A percentile compares a stretch with the other conserved stretches of the same genome.
Evolutionary conservation across 225 moss, liverwort and hornwort species (phyloP).

Genomic region (Physcomitrium patens): DNA sequence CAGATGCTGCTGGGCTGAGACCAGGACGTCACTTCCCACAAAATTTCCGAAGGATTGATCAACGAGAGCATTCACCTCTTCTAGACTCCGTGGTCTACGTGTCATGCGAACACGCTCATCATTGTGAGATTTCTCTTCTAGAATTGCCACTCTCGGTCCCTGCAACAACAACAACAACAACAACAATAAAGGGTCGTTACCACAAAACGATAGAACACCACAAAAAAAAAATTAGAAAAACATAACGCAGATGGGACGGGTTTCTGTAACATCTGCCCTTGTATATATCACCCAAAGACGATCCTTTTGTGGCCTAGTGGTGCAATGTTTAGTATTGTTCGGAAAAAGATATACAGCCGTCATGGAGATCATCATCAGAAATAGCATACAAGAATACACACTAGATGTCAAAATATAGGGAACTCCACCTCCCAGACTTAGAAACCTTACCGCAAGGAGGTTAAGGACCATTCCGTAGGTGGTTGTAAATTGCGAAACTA

Average conservation of each 20-base stretch:
- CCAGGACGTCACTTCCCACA: conserved; percentile 75
- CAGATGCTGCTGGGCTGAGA: conserved; percentile 61
- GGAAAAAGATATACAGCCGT: background rate
- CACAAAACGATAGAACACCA: background rate
- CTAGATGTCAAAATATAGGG: conserved; percentile 8
- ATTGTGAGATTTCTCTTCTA: conserved; percentile 27
- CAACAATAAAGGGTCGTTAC: background rate
- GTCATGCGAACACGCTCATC: conserved; percentile 37
- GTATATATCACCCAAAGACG: background rate
- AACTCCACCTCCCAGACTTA: conserved; percentile 1
- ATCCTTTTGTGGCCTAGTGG: no score
- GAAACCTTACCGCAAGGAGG: conserved; percentile 65
- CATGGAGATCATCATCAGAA: background rate
- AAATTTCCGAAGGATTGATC: conserved; percentile 93
- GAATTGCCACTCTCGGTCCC: conserved; percentile 63
- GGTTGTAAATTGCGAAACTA: conserved; percentile 88
- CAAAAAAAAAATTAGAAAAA: conserved; percentile 13
- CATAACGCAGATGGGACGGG: background rate
- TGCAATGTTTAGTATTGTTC: no score
- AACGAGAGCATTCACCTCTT: conserved; percentile 75
- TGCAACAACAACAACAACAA: conserved; percentile 28
- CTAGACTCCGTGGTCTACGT: conserved; percentile 65
- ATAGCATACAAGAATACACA: conserved; percentile 13
- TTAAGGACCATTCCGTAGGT: conserved; percentile 95
- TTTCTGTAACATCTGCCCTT: background rate